Percentiles rank a stretch among this genome's conserved stretches.
Evolutionary conservation across 768 basidiomycete genomes (phyloP).

Genomic region (Boletus insuetus): DNA sequence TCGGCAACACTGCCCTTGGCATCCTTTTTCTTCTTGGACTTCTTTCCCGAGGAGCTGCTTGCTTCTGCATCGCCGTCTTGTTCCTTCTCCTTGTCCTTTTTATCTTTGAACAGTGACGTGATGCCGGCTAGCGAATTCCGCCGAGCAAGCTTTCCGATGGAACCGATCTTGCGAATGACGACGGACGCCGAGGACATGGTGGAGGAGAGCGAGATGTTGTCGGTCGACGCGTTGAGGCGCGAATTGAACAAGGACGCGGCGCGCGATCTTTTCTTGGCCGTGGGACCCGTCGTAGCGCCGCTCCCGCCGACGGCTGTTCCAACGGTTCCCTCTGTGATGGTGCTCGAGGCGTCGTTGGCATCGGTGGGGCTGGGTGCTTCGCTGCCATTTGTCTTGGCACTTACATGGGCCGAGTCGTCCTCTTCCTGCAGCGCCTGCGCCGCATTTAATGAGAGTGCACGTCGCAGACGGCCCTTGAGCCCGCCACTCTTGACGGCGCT

Average conservation of each 20-base stretch:
- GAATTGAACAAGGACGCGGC: constrained; percentile 83
- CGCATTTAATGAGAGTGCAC: constrained; percentile 68
- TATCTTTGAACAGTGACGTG: constrained; percentile 92
- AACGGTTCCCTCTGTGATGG: constrained; percentile 41
- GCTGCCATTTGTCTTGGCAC: constrained; percentile 30
- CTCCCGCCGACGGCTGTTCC: constrained; percentile 4
- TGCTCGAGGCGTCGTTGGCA: constrained; percentile 27
- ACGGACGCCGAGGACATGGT: constrained; percentile 94
- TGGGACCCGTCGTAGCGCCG: constrained; percentile 26
- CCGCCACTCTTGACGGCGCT: constrained; percentile 56
- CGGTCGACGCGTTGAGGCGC: constrained; percentile 82
- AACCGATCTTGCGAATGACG: constrained; percentile 94
- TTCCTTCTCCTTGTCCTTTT: constrained; percentile 44
- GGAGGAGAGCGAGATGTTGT: constrained; percentile 93
- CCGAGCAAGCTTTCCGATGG: constrained; percentile 84
- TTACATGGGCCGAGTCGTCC: constrained; percentile 14
- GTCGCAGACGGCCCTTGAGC: constrained; percentile 72
- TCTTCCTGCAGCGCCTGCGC: constrained; percentile 52
- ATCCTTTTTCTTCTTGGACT: constrained; percentile 49
- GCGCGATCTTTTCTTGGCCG: constrained; percentile 66
- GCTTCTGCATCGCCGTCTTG: constrained; percentile 34
- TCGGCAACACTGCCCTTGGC: constrained; percentile 64
- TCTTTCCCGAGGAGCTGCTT: constrained; percentile 38
- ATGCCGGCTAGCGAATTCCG: constrained; percentile 89
- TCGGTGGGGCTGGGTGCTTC: constrained; percentile 28